phyloP scores from a whole-genome alignment of 192 early-diverging fungal species.

The Podochytrium sp. region DNA sequence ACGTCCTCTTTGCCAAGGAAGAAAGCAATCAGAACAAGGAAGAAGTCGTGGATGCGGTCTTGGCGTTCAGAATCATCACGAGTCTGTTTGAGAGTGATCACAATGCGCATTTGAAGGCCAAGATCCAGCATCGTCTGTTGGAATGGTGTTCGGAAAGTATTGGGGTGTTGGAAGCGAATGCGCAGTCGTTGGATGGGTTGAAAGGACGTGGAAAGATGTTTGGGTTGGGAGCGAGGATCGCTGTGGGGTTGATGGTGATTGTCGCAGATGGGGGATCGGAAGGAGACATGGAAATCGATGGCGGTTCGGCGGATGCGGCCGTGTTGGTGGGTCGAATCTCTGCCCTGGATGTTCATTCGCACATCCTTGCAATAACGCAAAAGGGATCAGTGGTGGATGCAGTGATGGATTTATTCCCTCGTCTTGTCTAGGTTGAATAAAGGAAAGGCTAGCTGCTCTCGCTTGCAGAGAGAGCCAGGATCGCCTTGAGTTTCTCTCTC shows the following conservation, averaged over 20 bases:
- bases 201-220: slow-evolving; percentile 14
- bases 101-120: neutral
- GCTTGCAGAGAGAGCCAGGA: too few relatives aligned
- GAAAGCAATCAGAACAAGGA: slow-evolving; percentile 77
- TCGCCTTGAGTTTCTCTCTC: neutral
- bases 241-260: neutral
- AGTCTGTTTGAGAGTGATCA: neutral
- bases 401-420: neutral
- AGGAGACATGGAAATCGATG: neutral
- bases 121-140: neutral
- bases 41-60: slow-evolving; percentile 61
- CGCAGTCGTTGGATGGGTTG: neutral
- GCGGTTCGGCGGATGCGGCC: too few relatives aligned
- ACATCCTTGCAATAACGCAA: neutral
- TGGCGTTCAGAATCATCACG: slow-evolving; percentile 12
- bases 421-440: neutral
- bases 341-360: neutral
- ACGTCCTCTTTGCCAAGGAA: slow-evolving; percentile 80
- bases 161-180: neutral
- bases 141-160: neutral
- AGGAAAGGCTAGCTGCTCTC: neutral
- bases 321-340: too few relatives aligned
- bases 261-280: neutral
- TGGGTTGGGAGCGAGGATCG: neutral
- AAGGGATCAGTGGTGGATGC: neutral